Percentiles rank a stretch among this genome's conserved stretches.
Evolutionary conservation across 1,284 basidiomycete species (phyloP).

Genomic region (Exobasidium cylindrosporum): DNA sequence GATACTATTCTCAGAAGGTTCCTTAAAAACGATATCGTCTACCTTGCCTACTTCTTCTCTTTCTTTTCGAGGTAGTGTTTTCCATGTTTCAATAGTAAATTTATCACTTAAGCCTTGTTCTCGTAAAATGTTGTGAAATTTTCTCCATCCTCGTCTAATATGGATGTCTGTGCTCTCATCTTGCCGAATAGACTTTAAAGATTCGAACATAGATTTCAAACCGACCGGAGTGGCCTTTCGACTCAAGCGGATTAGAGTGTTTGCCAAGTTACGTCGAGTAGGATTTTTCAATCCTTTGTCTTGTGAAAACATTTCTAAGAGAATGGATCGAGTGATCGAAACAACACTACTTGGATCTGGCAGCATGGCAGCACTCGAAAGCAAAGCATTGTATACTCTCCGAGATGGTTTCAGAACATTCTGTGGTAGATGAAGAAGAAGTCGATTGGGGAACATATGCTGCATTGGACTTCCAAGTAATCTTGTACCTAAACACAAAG

Average conservation of each 20-base stretch:
- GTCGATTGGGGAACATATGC: neutral
- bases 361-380: neutral
- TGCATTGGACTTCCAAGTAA: neutral
- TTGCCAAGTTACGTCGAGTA: neutral
- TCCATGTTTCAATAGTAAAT: neutral
- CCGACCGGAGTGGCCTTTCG: neutral
- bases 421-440: neutral
- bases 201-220: neutral
- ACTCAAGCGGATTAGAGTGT: neutral
- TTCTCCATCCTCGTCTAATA: neutral
- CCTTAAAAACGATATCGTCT: neutral
- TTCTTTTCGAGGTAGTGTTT: neutral
- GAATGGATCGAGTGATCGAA: neutral
- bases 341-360: neutral
- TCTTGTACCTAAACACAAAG: neutral
- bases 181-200: neutral
- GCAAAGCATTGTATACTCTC: neutral
- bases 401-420: neutral
- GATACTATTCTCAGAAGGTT: neutral
- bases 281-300: neutral
- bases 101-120: neutral
- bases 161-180: neutral
- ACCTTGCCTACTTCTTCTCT: neutral
- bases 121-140: neutral
- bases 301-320: neutral